phyloP scores from a whole-genome alignment of 2,329 filamentous ascomycete genomes.

The Pseudocercospora fuligena region DNA sequence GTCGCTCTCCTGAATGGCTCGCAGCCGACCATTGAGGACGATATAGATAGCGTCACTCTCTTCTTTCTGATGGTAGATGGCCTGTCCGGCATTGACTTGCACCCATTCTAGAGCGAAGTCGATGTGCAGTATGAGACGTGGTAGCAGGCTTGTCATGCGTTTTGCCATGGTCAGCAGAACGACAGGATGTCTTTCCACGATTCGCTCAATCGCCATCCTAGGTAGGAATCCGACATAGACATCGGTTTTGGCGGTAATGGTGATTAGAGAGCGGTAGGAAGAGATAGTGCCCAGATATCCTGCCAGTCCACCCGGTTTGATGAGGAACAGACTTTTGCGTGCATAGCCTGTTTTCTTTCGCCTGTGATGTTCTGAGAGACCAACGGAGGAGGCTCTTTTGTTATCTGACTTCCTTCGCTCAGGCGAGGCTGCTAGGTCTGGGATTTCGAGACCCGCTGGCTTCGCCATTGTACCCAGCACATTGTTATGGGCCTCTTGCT shows the following conservation, averaged over 20 bases:
- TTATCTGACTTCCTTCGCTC: constrained; percentile 26
- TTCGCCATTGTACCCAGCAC: constrained; percentile 49
- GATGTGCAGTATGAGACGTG: constrained; percentile 89
- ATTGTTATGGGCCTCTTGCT: constrained; percentile 56
- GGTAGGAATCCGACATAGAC: constrained; percentile 97
- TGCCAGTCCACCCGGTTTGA: constrained; percentile 91
- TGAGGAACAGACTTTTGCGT: constrained; percentile 77
- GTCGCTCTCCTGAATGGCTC: constrained; percentile 80
- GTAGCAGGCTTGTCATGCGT: constrained; percentile 84
- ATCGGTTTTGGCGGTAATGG: constrained; percentile 96
- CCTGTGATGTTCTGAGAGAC: constrained; percentile 39
- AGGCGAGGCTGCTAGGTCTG: constrained; percentile 32
- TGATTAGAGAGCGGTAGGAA: constrained; percentile 93
- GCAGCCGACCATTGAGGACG: constrained; percentile 88
- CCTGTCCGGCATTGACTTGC: constrained; percentile 91
- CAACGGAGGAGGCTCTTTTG: constrained; percentile 30
- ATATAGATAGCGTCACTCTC: constrained; percentile 99
- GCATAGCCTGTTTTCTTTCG: constrained; percentile 48
- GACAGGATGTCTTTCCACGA: constrained; percentile 90
- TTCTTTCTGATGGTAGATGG: constrained; percentile 90
- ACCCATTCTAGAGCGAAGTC: constrained; percentile 99
- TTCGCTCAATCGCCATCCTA: constrained; percentile 80
- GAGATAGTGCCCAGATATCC: constrained; percentile 95
- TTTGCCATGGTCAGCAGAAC: constrained; percentile 96
- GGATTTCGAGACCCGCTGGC: constrained; percentile 42